Base-by-base conservation (phyloP, 495 filamentous ascomycete species). In the Penicillium cosmopolitanum region DNA sequence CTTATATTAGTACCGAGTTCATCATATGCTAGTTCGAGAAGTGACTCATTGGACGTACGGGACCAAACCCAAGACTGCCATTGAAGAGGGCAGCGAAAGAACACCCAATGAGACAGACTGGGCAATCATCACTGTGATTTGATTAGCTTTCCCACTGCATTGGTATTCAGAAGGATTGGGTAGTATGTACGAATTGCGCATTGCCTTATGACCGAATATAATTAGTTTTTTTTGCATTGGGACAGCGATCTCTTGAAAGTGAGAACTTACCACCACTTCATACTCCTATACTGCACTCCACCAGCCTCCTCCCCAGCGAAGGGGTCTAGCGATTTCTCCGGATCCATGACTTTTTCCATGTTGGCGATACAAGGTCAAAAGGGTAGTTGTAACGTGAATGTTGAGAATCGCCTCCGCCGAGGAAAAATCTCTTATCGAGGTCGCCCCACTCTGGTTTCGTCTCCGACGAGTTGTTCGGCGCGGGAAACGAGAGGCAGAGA, bases 61-160 rank as follows among this genome's bases (percentile, higher is more conserved):
- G 36, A 87, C 80, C 74, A 89, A 81, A n/a, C 86, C 86, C n/a
- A 89, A 67, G 5, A 78, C 75, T 28, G 86, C 85, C 50, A 88
- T 82, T n/a, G 79, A 80, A 1, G 71, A 69, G 2, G 86, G 86
- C 25, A 89, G 77, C 54, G 81, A 82, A 40, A 89, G 73, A 61
- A 80, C 82, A 33, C 86, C 86, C 5, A 87, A 77, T 21, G 84
- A 84, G 58, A 87, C 84, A 40, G 83, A 84, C 64, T 87, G 84
- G 46, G 85, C 86, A 61, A 89, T 84, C 65, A 88, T 80, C 35
- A 87, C 68, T 71, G 38, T 15, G 10, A 16, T 63, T 58, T 53
- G 58, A 33, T 21, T 11, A 33, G n/a, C 2, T 21, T 35, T 56
- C 19, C 31, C 34, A 44, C 31, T 0, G 40, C 9, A 23, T 13